Base-by-base conservation (phyloP, 495 filamentous ascomycete species). In the Neurospora sp. region DNA sequence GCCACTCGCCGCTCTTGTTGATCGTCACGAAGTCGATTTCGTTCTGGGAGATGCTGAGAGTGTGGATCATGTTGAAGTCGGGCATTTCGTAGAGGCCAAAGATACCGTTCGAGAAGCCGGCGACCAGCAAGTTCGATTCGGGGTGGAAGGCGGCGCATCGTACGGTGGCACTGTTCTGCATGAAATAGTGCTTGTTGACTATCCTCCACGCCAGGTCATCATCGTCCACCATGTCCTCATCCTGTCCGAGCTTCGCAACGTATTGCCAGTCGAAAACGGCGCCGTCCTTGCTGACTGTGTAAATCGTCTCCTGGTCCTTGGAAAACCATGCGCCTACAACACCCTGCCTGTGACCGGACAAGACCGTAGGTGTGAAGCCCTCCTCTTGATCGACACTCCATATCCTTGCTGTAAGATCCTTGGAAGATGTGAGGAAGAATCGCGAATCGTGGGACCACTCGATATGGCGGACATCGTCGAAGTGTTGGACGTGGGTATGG, bases 31-130 rank as follows among this genome's bases (percentile, higher is more conserved):
- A 93, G 76, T 97, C 94, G 74, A 99, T 97, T 72, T 94, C 94
- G 77, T 94, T 95, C 77, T 98, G 94, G 1, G 96, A 98, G 75
- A 99, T 94, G 81, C 94, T 97, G 70, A 84, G 77, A 17, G 90
- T 94, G 76, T 99, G 96, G 61, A 99, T 97, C 81, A 90, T 89
- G 81, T 92, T 97, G 85, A 98, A 98, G 69, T 95, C 93, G n/a
- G 96, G 96, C 81, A 99, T 87, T 76, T 99, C 96, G 81, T 98
- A 97, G 16, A 99, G 84, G 6, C 91, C 90, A 76, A 99, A 99
- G 38, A 97, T 85, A 27, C 96, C 96, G 72, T 94, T 95, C 37
- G 96, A 97, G 78, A 98, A 98, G 4, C 96, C 96, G 39, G 93
- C 90, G 8, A 98, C 93, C 42, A 99, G 81, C 69, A 99, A 83